phyloP scores from a whole-genome alignment of 495 filamentous ascomycete genomes.

The Articulospora tetracladia region DNA sequence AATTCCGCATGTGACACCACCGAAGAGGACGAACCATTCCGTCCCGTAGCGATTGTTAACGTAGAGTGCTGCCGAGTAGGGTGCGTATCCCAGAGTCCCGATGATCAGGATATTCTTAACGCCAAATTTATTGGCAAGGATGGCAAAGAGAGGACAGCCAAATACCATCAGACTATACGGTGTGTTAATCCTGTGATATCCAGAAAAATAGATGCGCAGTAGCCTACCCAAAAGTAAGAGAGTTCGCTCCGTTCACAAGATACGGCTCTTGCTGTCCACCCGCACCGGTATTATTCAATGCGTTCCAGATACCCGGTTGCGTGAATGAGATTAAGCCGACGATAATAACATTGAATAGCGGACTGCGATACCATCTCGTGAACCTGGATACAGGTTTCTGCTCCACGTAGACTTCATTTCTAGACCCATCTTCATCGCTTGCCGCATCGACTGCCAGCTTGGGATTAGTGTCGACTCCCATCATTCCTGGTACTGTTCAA shows the following conservation, averaged over 20 bases:
- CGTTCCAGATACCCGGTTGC: conserved; percentile 58
- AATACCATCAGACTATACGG: conserved; percentile 50
- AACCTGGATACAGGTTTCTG: conserved; percentile 29
- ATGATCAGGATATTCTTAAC: conserved; percentile 49
- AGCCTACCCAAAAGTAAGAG: conserved; percentile 44
- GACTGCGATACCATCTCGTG: conserved; percentile 45
- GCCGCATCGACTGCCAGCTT: conserved; percentile 5
- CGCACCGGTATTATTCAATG: conserved; percentile 52
- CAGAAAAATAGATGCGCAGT: background rate
- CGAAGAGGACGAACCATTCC: conserved; percentile 54
- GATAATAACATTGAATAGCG: conserved; percentile 51
- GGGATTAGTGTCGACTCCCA: conserved; percentile 17
- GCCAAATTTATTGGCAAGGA: conserved; percentile 49
- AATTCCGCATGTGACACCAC: conserved; percentile 52
- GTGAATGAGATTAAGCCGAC: conserved; percentile 53
- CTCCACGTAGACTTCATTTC: background rate
- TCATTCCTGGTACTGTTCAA: too few species aligned
- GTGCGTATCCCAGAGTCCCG: conserved; percentile 52
- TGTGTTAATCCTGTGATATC: background rate
- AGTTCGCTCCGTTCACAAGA: conserved; percentile 55
- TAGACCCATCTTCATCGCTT: conserved; percentile 1
- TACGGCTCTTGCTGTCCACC: conserved; percentile 53
- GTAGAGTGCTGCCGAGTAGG: conserved; percentile 53
- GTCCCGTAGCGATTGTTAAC: conserved; percentile 55
- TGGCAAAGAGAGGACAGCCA: conserved; percentile 43